Conservation (phyloP, 306 rosid genomes). For the Potentilla sterilis region DNA sequence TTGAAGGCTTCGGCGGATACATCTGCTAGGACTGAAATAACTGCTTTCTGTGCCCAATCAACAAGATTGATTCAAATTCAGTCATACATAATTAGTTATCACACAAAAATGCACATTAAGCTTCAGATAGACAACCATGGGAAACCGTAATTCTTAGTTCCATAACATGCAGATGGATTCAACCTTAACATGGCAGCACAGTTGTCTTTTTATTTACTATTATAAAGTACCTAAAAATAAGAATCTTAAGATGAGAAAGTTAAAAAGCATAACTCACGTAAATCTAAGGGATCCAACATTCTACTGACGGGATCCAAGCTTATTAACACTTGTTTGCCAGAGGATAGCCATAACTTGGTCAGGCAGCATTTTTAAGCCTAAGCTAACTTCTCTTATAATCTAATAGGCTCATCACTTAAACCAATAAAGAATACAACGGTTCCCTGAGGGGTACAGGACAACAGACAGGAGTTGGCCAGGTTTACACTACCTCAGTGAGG, state of each 20-base stretch:
- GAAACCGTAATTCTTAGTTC: not conserved
- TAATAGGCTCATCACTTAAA: not conserved
- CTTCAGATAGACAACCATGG: not conserved
- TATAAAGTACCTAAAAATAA: not conserved
- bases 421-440: not conserved
- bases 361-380: not conserved
- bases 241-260: not conserved
- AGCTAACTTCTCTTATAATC: not conserved
- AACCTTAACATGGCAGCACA: not conserved
- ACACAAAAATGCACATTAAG: conserved; percentile 13
- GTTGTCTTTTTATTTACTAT: not conserved
- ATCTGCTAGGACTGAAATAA: conserved; percentile 74
- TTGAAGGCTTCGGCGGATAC: conserved; percentile 48
- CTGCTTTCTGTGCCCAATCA: conserved; percentile 85
- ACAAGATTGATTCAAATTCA: conserved; percentile 33
- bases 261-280: not conserved
- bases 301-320: not conserved
- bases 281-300: not conserved
- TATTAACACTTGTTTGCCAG: not conserved
- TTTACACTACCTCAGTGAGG: not conserved
- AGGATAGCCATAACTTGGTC: not conserved
- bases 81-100: conserved; percentile 12
- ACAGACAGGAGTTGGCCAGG: not conserved
- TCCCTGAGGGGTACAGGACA: not conserved
- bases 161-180: not conserved